Evolutionary conservation across 1,284 basidiomycete genomes (phyloP), one percentile per base, ranked within the genome.

Genomic region (Boletellus deceptivus): DNA sequence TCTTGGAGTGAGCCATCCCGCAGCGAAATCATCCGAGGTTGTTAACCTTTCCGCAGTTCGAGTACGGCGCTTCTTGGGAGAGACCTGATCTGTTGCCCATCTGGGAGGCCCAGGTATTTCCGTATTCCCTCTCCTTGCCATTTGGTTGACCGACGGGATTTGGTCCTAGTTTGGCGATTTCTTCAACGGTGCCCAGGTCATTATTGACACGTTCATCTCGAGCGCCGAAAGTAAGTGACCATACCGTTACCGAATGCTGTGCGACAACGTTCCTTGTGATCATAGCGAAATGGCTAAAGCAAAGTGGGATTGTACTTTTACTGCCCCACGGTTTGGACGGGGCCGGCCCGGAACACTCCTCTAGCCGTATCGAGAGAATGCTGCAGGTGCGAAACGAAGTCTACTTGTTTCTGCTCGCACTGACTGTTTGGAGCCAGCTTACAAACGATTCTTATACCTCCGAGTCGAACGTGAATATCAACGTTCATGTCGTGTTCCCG

Each of bases 251-350:
- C 27, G 6, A 8, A 34, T 22, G 27, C 6, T 22, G 6, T 4
- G 6, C 48, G 17, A 52, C 24, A 7, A 24, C 6, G 3, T 5
- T 22, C 2, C 17, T 10, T 18, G 20, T 22, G n/a, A 44, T 37
- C 29, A n/a, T 56, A 93, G 91, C 90, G 4, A 97, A 97, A 75
- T 97, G 93, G 93, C 71, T 93, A 52, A 93, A 87, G 67, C 91
- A 96, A 71, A 94, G 91, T 56, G 93, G 90, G 1, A 79, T 96
- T 35, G 87, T 93, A 4, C 72, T 97, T 60, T 80, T 92, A 52
- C 76, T 97, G 6, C 91, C 91, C 17, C 91, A 94, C 57, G 91
- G 90, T 6, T 77, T 90, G 14, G 92, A 95, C 60, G 92, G 93
- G 24, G 91, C 91, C 14, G 93, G 93, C 3, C 93, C 93, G 0